A percentile compares a stretch with the other conserved stretches of the same genome.
Conservation (phyloP, 129 eudicot species). For the Saposhnikovia divaricata region DNA sequence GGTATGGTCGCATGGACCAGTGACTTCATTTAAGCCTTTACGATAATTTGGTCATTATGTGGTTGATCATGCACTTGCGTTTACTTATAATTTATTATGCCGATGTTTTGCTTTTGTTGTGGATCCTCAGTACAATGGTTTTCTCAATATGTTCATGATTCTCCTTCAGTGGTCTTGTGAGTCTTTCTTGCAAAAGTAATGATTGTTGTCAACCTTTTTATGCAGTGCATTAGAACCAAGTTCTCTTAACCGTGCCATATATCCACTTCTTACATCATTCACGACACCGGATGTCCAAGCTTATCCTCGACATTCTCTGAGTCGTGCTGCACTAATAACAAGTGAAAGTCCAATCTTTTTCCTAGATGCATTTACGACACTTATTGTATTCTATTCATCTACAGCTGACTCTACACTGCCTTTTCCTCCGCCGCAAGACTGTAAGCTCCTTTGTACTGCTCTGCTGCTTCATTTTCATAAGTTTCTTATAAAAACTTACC, state of each 20-base stretch:
- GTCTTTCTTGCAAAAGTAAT: conserved; percentile 5
- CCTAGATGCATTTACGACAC: conserved; percentile 87
- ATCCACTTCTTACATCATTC: conserved; percentile 74
- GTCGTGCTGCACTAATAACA: conserved; percentile 93
- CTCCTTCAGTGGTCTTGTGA: background rate
- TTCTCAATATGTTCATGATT: background rate
- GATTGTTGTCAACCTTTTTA: conserved; percentile 14
- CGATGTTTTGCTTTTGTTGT: background rate
- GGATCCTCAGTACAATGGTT: background rate
- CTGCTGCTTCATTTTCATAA: background rate
- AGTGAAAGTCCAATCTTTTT: conserved; percentile 96
- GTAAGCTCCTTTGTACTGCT: conserved; percentile 38
- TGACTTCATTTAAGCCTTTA: background rate
- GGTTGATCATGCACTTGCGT: background rate
- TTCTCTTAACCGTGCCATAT: conserved; percentile 79
- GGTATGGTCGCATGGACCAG: background rate
- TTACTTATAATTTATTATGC: background rate
- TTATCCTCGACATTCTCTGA: conserved; percentile 92
- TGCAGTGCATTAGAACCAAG: conserved; percentile 98
- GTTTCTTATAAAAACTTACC: background rate
- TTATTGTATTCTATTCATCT: conserved; percentile 86
- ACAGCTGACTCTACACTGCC: conserved; percentile 89
- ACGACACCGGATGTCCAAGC: conserved; percentile 88
- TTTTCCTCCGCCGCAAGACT: conserved; percentile 95
- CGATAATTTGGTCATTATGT: background rate